A percentile compares a stretch with the other conserved stretches of the same genome.
Evolutionary conservation across 1,284 basidiomycete genomes (phyloP).

Genomic region (Moniliophthora roreri): DNA sequence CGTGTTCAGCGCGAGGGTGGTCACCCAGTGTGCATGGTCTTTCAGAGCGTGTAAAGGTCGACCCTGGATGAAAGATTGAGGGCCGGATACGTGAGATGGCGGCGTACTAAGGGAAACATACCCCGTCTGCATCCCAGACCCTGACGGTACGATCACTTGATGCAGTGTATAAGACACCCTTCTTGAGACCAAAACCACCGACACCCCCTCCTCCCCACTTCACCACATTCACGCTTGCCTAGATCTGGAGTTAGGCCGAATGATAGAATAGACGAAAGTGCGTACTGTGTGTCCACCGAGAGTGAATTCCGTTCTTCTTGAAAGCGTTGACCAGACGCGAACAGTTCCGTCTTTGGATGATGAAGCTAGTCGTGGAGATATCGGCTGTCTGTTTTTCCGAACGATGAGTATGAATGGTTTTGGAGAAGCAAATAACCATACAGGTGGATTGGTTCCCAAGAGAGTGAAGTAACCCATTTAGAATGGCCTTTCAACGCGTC

Average conservation of each 20-base stretch:
- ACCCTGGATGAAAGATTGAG: conserved; percentile 44
- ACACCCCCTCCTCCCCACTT: conserved; percentile 83
- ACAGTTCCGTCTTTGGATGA: conserved; percentile 97
- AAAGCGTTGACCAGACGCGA: conserved; percentile 85
- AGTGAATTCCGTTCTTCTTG: conserved; percentile 77
- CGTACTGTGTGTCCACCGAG: conserved; percentile 89
- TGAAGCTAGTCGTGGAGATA: conserved; percentile 85
- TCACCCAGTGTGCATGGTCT: conserved; percentile 99
- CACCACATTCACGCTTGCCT: conserved; percentile 78
- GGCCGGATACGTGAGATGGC: background rate
- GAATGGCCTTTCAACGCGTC: conserved; percentile 89
- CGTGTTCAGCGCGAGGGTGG: conserved; percentile 92
- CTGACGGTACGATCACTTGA: conserved; percentile 93
- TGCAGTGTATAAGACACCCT: conserved; percentile 90
- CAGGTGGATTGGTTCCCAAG: conserved; percentile 97
- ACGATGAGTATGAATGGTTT: background rate
- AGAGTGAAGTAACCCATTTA: conserved; percentile 96
- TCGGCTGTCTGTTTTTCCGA: conserved; percentile 54
- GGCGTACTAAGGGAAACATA: conserved; percentile 30
- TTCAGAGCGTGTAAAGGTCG: conserved; percentile 74
- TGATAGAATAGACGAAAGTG: background rate
- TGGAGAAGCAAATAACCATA: conserved; percentile 27
- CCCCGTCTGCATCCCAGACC: conserved; percentile 87
- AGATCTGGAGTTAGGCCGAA: background rate
- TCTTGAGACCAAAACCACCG: conserved; percentile 43